Base-by-base conservation (phyloP, 2,329 filamentous ascomycete genomes). In the Atkinsonella texensis region DNA sequence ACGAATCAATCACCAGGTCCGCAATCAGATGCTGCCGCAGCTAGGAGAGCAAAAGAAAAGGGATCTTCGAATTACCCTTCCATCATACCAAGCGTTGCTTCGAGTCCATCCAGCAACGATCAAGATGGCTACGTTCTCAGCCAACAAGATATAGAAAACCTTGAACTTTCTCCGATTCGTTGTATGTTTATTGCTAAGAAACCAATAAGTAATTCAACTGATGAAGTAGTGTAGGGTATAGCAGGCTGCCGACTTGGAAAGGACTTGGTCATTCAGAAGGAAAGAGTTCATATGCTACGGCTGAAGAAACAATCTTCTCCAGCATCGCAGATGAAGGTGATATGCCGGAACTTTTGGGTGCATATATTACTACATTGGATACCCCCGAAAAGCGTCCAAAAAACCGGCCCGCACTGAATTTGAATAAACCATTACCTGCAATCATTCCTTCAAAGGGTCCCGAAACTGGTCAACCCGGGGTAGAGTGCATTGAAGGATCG, bases 11-110 rank as follows among this genome's bases (percentile, higher is more conserved):
- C 40, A 33, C 15, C 15, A 10, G 17, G 18, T 10, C n/a, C 40
- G 10, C n/a, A 17, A 49, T 23, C 40, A 28, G 18, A 49, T 7
- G 11, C 8, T 18, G 15, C 33, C 9, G 32, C 13, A 43, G 31
- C 17, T 2, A 28, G 55, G 15, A 53, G 53, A 31, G 54, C 55
- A 28, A 52, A 50, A n/a, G 58, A 63, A 12, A 60, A 56, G 32
- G 54, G 59, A 28, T 68, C 66, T 6, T 68, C 67, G 1, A 60
- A 59, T 23, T 68, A 68, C 52, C 60, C 62, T 38, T 69, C 67
- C 8, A 60, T 58, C 23, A 48, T 63, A 48, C 60, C 63, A 11
- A 68, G 65, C 50, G 63, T 67, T 50, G 62, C 63, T 35, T 59
- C 65, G 8, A 70, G 65, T 46, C 64, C 63, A 9, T 57, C 54